Percentiles rank a stretch among this genome's conserved stretches.
These are phyloP conservation scores for Scheffersomyces cryptocercus DNA, from an alignment of 1,139 yeast species.

Conservation along the genomic window DNA sequence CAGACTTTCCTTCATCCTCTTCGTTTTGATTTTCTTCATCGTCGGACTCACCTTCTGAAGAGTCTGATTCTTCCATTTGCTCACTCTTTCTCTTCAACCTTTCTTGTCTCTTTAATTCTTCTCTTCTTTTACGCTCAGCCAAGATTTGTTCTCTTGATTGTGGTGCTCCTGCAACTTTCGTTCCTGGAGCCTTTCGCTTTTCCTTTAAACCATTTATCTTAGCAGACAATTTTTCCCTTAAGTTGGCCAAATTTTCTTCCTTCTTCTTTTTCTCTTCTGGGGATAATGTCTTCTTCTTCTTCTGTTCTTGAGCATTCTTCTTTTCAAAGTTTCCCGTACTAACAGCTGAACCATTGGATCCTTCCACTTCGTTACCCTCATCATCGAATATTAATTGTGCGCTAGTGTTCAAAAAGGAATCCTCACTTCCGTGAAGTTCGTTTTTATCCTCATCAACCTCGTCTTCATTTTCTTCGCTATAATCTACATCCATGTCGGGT, in stretches of 20 bases:
- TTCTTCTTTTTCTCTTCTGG: constrained; percentile 51
- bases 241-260: constrained; percentile 59
- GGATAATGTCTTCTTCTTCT: constrained; percentile 28
- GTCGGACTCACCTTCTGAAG: constrained; percentile 36
- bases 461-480: constrained; percentile 15
- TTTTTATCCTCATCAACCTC: constrained; percentile 12
- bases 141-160: constrained; percentile 75
- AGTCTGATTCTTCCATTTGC: constrained; percentile 33
- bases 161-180: constrained; percentile 78
- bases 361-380: constrained; percentile 61
- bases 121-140: constrained; percentile 52
- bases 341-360: constrained; percentile 5
- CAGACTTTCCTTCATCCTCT: constrained; percentile 34
- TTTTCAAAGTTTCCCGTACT: constrained; percentile 12
- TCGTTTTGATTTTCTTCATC: constrained; percentile 32
- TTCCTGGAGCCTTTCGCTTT: constrained; percentile 89
- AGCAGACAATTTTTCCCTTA: constrained; percentile 70
- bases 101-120: constrained; percentile 37
- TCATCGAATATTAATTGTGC: constrained; percentile 68
- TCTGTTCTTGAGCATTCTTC: constrained; percentile 14
- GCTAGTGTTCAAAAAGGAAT: constrained; percentile 31
- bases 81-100: constrained; percentile 33
- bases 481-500: constrained; percentile 10
- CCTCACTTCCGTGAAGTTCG: constrained; percentile 9
- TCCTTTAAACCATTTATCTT: constrained; percentile 72